Base-by-base conservation (phyloP, 805 yeast genomes). In the Millerago galiae region DNA sequence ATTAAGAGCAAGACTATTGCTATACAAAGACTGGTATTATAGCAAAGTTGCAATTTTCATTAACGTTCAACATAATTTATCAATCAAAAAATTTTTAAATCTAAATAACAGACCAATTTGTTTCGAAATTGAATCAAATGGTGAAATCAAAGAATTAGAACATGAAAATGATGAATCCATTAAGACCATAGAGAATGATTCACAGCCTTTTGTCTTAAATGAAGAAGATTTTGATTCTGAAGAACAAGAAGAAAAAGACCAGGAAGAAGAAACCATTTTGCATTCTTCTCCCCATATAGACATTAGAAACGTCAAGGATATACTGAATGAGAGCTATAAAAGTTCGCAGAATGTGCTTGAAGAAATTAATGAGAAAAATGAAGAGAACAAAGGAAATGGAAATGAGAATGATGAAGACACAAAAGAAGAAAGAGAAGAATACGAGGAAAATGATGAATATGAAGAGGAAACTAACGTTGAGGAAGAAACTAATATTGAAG, bases 1-100 rank as follows among this genome's bases (percentile, higher is more conserved):
- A 29, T 34, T 56, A 8, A 34, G 53, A 16, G 53, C 56, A 15
- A 34, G 59, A 29, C 25, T 56, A 5, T 33, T 49, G 40, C 34
- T 55, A 5, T 56, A 55, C 34, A 54, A 42, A 34, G 61, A 56
- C 34, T 55, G 55, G 56, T 43, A 46, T 7, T 17, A 16, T 10
- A n/a, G 16, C 27, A 32, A 37, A 9, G 38, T 49, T 2, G 54
- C 46, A 0, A 47, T 39, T 2, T 55, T 44, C 40, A 52, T 47
- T 3, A 48, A 51, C 16, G 32, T 56, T 12, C 47, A 43, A 27
- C 54, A 55, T 33, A 52, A 47, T 34, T 42, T 45, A 5, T 39
- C 43, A 4, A 36, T 52, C 48, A 47, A 43, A 32, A 43, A 41
- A 21, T n/a, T 45, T 18, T 32, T 46, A 6, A 43, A 43, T 14